Evolutionary conservation across 129 eudicot species (phyloP).

Genomic region (Chrysanthemum makinoi): DNA sequence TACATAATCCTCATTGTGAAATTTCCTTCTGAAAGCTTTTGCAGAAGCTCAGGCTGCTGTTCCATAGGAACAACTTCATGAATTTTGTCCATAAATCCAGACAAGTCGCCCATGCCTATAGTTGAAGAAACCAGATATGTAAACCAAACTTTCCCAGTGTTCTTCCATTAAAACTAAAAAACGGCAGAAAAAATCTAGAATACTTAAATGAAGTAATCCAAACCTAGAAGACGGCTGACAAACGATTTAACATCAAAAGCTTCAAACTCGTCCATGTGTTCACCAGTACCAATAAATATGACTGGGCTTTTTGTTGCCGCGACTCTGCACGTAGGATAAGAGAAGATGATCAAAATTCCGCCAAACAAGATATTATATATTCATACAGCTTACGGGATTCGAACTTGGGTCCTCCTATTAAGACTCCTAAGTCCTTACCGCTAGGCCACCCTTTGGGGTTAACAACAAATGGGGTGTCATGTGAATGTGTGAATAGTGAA

Average conservation of each 20-base stretch:
- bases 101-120: constrained; percentile 86
- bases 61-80: constrained; percentile 97
- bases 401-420: too few species aligned
- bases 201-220: constrained; percentile 5
- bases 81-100: constrained; percentile 90
- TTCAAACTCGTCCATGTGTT: constrained; percentile 97
- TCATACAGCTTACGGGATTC: too few species aligned
- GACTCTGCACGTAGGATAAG: constrained; percentile 53
- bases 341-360: constrained; percentile 2
- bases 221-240: constrained; percentile 93
- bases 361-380: not conserved
- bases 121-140: constrained; percentile 8
- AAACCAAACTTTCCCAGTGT: constrained; percentile 6
- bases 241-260: constrained; percentile 89
- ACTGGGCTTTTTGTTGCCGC: constrained; percentile 97
- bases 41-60: constrained; percentile 91
- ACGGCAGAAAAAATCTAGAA: not conserved
- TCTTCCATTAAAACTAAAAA: not conserved
- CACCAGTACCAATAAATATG: constrained; percentile 95
- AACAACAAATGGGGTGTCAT: too few species aligned
- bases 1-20: constrained; percentile 85
- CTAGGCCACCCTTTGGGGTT: too few species aligned
- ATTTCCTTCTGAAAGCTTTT: constrained; percentile 80
- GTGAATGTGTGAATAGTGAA: too few species aligned
- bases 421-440: too few species aligned